Percentiles rank a stretch among this genome's conserved stretches.
Conservation (phyloP, 2,329 filamentous ascomycete species). For the Ophiostoma sp. region DNA sequence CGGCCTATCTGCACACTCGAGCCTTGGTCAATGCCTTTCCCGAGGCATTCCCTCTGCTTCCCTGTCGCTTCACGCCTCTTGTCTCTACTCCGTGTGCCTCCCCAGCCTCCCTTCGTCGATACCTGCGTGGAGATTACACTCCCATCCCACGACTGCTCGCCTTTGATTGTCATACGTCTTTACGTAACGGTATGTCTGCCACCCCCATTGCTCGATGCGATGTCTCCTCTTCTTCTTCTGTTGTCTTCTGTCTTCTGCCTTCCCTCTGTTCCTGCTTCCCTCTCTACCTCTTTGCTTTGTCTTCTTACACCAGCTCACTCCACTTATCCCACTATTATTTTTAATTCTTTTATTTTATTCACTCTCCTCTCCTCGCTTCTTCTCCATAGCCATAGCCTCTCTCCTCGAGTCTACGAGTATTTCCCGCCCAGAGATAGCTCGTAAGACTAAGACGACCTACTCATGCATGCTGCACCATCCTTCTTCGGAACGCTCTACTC, state of each 20-base stretch:
- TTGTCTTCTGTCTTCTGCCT: background rate
- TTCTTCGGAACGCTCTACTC: background rate
- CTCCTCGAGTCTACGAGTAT: background rate
- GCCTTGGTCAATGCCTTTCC: background rate
- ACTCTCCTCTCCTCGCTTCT: background rate
- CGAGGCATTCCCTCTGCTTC: background rate
- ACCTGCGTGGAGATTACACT: background rate
- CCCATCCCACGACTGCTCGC: background rate
- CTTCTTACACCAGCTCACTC: background rate
- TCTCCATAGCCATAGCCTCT: background rate
- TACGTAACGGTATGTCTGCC: background rate
- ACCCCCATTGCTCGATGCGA: background rate
- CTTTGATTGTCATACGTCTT: background rate
- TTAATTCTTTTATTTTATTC: constrained; percentile 1
- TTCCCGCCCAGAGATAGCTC: constrained; percentile 3
- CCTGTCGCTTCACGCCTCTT: background rate
- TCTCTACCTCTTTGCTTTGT: background rate
- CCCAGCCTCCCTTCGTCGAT: background rate
- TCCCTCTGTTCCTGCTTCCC: no score
- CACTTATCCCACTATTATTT: background rate
- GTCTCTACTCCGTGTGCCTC: background rate
- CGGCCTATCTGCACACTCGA: background rate
- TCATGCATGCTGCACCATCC: constrained; percentile 9
- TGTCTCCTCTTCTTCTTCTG: background rate
- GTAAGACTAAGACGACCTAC: background rate